Percentiles rank a stretch among this genome's conserved stretches.
Evolutionary conservation across 2,329 filamentous ascomycete species (phyloP).

Genomic region (Fusarium cyanostomum): DNA sequence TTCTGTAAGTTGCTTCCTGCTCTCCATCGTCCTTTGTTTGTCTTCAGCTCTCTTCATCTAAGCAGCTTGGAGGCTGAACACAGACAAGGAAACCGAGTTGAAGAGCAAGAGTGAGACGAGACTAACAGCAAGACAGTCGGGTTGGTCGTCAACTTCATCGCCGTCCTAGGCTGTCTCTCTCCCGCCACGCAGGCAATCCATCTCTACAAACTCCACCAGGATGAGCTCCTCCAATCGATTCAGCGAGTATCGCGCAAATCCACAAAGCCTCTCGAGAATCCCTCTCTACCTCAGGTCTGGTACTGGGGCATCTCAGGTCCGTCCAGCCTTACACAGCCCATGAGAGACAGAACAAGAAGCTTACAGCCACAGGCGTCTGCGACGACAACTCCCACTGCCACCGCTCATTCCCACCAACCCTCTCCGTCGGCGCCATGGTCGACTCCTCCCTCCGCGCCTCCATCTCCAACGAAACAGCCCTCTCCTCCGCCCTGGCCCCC

Average conservation of each 20-base stretch:
- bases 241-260: constrained; percentile 11
- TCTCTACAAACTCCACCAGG: constrained; percentile 15
- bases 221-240: constrained; percentile 12
- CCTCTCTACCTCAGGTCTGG: constrained; percentile 13
- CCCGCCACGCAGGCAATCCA: constrained; percentile 19
- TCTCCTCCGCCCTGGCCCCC: constrained; percentile 10
- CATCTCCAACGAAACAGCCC: neutral
- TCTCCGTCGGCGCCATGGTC: constrained; percentile 22
- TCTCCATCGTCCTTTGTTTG: neutral
- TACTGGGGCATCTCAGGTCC: constrained; percentile 26
- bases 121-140: constrained; percentile 7
- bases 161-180: constrained; percentile 24
- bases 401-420: constrained; percentile 18
- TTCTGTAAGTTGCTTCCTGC: constrained; percentile 15
- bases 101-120: neutral
- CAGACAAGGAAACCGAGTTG: too few species aligned
- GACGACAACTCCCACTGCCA: constrained; percentile 21
- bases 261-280: neutral
- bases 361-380: constrained; percentile 7
- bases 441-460: constrained; percentile 20
- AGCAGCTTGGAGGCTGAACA: neutral
- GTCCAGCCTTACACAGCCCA: neutral
- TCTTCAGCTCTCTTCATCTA: neutral
- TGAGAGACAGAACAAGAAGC: neutral
- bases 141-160: constrained; percentile 28